A percentile compares a stretch with the other conserved stretches of the same genome.
Evolutionary conservation across 805 yeast genomes (phyloP).

Genomic region (Ogataea nonfermentans): DNA sequence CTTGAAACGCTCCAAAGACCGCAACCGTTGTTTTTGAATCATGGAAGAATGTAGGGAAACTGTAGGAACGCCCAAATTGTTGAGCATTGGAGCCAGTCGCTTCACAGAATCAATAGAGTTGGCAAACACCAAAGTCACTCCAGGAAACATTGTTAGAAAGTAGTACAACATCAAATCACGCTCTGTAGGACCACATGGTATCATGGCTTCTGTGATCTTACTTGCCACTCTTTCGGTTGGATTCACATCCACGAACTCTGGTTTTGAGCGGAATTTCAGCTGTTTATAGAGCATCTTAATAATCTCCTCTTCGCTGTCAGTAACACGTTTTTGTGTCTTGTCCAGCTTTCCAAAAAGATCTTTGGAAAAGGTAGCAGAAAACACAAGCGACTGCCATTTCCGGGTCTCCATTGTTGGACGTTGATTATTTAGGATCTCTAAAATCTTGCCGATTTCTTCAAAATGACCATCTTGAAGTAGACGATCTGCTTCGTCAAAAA

Average conservation of each 20-base stretch:
- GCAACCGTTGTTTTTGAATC: constrained; percentile 90
- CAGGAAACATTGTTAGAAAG: constrained; percentile 81
- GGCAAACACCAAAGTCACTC: constrained; percentile 85
- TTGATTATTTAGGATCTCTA: constrained; percentile 57
- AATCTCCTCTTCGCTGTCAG: constrained; percentile 52
- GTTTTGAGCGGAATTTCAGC: constrained; percentile 65
- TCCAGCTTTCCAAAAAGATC: constrained; percentile 77
- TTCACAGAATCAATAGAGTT: constrained; percentile 95
- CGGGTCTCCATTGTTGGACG: constrained; percentile 42
- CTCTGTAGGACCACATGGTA: constrained; percentile 88
- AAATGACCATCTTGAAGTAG: constrained; percentile 94
- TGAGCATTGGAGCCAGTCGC: constrained; percentile 73
- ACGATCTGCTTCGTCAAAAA: constrained; percentile 95
- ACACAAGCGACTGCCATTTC: constrained; percentile 82
- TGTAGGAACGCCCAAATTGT: constrained; percentile 61
- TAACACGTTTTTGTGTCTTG: constrained; percentile 36
- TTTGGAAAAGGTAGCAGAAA: constrained; percentile 88
- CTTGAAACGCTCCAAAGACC: constrained; percentile 79
- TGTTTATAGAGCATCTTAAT: constrained; percentile 63
- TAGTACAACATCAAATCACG: constrained; percentile 89
- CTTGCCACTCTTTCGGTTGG: constrained; percentile 79
- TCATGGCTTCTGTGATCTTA: constrained; percentile 75
- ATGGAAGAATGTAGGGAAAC: constrained; percentile 88
- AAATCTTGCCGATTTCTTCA: constrained; percentile 81
- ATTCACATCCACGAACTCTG: constrained; percentile 77